Base-by-base conservation (phyloP, 345 rosid species). In the Ceriops zippeliana region DNA sequence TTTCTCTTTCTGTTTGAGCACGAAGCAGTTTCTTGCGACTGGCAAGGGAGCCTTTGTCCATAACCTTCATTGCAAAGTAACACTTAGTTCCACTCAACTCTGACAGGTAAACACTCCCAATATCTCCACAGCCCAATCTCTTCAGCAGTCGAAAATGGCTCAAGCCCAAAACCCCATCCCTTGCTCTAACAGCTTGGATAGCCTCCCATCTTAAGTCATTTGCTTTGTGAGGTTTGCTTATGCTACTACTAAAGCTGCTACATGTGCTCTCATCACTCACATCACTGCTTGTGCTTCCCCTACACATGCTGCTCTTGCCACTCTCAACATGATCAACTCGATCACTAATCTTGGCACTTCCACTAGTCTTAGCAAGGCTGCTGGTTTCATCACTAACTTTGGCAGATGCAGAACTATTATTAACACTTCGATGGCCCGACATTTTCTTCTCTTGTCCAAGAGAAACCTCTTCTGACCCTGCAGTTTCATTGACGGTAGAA, bases 1-100 rank as follows among this genome's bases (percentile, higher is more conserved):
- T 92, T 82, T 90, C 98, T 82, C 95, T 82, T 67, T 92, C 98
- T n/a, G 96, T 92, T 76, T 92, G 98, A 70, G 95, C 98, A n/a
- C 98, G 85, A 74, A 88, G 91, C 63, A 92, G 87, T 85, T 90
- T 92, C 82, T 92, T 90, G 37, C 96, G 92, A 63, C 87, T 82
- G 0, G 92, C 98, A 65, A 92, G 83, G 71, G 96, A 88, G 38
- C 88, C 88, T 83, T 92, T 90, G 71, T 92, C 98, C 98, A 92
- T 92, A 38, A 92, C 98, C 82, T 92, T 92, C 95, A 88, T 90
- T 5, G 96, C 98, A 75, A 92, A 90, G 77, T 82, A 81, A 80
- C 98, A 85, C 74, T 83, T 90, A 0, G 90, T 92, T 78, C 98
- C 98, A 66, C 86, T 86, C 76, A 92, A 82, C 87, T 89, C 98